These are phyloP conservation scores for Melaleuca alternifolia DNA, from an alignment of 345 rosid genomes.

Conservation along the genomic window DNA sequence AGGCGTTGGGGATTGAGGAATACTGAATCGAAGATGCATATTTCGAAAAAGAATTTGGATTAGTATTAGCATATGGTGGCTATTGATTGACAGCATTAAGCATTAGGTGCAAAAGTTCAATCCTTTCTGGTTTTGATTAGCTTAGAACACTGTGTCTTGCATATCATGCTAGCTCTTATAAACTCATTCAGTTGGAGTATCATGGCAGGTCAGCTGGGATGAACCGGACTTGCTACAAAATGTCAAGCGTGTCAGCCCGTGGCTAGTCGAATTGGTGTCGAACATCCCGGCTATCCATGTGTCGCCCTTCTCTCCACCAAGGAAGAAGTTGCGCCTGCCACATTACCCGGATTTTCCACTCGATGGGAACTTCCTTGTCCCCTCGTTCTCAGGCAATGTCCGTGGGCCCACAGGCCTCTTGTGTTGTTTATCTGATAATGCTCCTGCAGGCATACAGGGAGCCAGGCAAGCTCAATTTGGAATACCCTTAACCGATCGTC, in stretches of 20 bases:
- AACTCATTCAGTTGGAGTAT: not conserved
- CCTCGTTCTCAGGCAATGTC: constrained; percentile 46
- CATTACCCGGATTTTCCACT: constrained; percentile 51
- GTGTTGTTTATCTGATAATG: constrained; percentile 44
- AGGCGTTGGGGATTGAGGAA: not conserved
- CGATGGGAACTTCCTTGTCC: constrained; percentile 38
- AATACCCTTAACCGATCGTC: constrained; percentile 56
- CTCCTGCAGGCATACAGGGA: constrained; percentile 99
- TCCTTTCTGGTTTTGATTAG: not conserved
- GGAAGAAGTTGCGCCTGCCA: constrained; percentile 69
- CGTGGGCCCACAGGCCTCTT: constrained; percentile 37
- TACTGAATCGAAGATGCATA: not conserved
- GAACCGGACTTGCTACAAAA: constrained; percentile 92
- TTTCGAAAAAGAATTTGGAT: not conserved
- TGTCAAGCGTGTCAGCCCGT: constrained; percentile 83
- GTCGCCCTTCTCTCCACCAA: constrained; percentile 70
- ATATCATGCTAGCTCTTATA: not conserved
- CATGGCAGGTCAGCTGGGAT: constrained; percentile 83
- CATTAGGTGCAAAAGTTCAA: not conserved
- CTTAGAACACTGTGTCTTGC: not conserved
- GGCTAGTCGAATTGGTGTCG: constrained; percentile 89
- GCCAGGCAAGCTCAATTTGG: constrained; percentile 99
- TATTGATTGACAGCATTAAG: not conserved
- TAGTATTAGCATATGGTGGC: not conserved
- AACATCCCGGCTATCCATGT: constrained; percentile 60